These are phyloP conservation scores for Candida piceae DNA, from an alignment of 805 yeast genomes.

Conservation along the genomic window DNA sequence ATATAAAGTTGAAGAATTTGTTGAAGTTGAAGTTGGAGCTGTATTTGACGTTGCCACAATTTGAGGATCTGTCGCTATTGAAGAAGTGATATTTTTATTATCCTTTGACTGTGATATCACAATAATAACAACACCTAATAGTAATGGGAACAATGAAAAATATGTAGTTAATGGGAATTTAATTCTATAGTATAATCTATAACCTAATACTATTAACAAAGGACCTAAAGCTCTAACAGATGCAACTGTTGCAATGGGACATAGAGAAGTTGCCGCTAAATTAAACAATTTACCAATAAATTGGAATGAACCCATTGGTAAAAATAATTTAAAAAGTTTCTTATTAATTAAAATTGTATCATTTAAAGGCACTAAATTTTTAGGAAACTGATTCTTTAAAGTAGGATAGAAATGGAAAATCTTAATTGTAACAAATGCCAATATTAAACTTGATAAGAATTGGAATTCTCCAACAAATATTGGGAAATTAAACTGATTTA, in stretches of 20 bases:
- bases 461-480: conserved; percentile 62
- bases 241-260: conserved; percentile 65
- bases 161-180: conserved; percentile 46
- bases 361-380: conserved; percentile 47
- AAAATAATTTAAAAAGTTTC: conserved; percentile 41
- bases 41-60: too few relatives aligned
- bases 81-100: conserved; percentile 5
- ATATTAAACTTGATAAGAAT: conserved; percentile 44
- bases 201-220: conserved; percentile 51
- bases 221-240: conserved; percentile 69
- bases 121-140: conserved; percentile 48
- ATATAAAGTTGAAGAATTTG: conserved; percentile 1
- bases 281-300: conserved; percentile 60
- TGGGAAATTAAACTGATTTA: conserved; percentile 54
- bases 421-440: conserved; percentile 16
- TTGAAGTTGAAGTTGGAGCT: background rate
- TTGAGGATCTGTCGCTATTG: conserved; percentile 8
- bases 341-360: conserved; percentile 24
- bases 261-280: conserved; percentile 58
- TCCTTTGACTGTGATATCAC: conserved; percentile 31
- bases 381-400: conserved; percentile 37
- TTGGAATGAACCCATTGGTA: conserved; percentile 65
- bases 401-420: conserved; percentile 7
- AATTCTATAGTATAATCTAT: conserved; percentile 47
- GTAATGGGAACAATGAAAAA: conserved; percentile 45